A percentile compares a stretch with the other conserved stretches of the same genome.
These are phyloP conservation scores for Rhizopus arrhizus DNA, from an alignment of 371 early-diverging fungal genomes.

Conservation along the genomic window DNA sequence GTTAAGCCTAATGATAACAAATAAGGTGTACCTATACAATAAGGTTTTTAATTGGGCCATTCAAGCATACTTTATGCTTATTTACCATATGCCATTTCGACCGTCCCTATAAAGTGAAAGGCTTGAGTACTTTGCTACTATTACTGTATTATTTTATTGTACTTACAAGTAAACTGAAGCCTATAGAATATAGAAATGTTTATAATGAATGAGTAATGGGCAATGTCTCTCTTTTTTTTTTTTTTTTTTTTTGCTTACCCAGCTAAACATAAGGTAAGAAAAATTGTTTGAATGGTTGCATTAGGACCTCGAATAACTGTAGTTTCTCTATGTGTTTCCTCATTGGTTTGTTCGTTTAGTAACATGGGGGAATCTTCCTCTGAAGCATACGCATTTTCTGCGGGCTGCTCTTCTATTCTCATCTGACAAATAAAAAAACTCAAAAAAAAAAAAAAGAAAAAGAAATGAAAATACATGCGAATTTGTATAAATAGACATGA, in stretches of 20 bases:
- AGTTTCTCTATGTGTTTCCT: constrained; percentile 15
- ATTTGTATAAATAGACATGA: background rate
- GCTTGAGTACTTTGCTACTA: background rate
- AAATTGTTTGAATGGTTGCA: constrained; percentile 38
- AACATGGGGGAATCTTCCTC: constrained; percentile 10
- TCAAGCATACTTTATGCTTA: background rate
- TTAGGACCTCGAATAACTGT: constrained; percentile 40
- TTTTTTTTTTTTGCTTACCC: constrained; percentile 12
- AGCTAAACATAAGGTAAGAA: constrained; percentile 46
- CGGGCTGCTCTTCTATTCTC: background rate
- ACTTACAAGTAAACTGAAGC: constrained; percentile 52
- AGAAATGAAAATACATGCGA: background rate
- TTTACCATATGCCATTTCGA: constrained; percentile 69
- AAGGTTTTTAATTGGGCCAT: background rate
- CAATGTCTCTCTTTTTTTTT: background rate
- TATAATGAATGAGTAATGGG: background rate
- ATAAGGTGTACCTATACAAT: constrained; percentile 82
- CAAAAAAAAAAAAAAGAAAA: constrained; percentile 1
- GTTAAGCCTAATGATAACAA: constrained; percentile 83
- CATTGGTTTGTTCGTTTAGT: background rate
- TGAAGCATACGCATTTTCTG: constrained; percentile 1
- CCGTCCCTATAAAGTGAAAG: constrained; percentile 54
- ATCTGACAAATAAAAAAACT: background rate
- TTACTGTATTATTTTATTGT: background rate
- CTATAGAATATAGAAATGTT: constrained; percentile 14